phyloP scores from a whole-genome alignment of 108 stramenopile genomes.

The Cyclotella choctawhatcheeana region DNA sequence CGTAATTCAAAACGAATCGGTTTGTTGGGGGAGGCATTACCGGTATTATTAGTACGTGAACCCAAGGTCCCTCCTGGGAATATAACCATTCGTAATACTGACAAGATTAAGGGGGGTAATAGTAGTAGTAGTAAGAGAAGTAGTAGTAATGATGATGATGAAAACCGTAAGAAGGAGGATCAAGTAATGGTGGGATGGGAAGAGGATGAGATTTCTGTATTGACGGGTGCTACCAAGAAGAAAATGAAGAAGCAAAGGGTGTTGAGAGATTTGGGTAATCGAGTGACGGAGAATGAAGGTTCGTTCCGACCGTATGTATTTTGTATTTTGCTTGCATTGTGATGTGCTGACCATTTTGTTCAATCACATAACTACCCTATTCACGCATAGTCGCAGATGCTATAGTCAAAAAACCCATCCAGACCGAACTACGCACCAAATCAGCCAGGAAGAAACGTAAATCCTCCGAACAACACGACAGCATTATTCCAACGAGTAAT shows the following conservation, averaged over 20 bases:
- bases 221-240: background rate
- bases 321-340: background rate
- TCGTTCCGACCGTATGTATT: background rate
- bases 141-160: background rate
- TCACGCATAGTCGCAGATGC: background rate
- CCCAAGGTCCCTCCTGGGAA: too few relatives aligned
- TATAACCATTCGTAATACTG: too few relatives aligned
- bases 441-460: constrained; percentile 33
- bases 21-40: too few relatives aligned
- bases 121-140: background rate
- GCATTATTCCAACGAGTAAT: background rate
- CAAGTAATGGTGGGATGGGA: background rate
- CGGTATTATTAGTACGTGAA: too few relatives aligned
- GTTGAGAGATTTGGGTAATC: constrained; percentile 2
- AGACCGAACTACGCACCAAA: constrained; percentile 18
- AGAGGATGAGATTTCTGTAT: background rate
- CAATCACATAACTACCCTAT: background rate
- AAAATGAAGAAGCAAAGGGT: background rate
- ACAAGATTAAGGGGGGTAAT: too few relatives aligned
- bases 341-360: background rate
- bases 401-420: background rate
- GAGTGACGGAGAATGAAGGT: background rate
- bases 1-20: too few relatives aligned
- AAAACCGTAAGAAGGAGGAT: background rate
- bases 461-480: background rate